These are phyloP conservation scores for Huntiella omanensis DNA, from an alignment of 2,329 filamentous ascomycete genomes.

Conservation along the genomic window DNA sequence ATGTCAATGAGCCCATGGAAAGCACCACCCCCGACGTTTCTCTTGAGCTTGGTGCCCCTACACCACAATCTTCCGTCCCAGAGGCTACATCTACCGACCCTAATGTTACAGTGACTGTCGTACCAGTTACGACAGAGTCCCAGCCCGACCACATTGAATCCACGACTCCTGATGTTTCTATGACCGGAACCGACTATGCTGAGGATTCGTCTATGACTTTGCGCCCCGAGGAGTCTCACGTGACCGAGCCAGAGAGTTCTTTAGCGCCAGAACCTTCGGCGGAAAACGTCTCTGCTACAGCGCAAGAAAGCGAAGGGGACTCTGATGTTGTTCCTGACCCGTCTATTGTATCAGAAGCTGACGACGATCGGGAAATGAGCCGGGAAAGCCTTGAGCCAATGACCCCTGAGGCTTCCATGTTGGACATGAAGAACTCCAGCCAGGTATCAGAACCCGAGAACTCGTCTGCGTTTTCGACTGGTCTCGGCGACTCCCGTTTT, in stretches of 20 bases:
- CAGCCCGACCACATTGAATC: neutral
- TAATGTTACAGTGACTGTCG: neutral
- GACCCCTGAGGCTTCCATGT: constrained; percentile 7
- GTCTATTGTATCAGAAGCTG: constrained; percentile 11
- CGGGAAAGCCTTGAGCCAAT: constrained; percentile 7
- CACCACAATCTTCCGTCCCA: neutral
- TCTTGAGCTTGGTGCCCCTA: neutral
- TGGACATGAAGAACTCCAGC: constrained; percentile 10
- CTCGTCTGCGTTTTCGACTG: constrained; percentile 11
- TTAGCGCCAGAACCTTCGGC: neutral
- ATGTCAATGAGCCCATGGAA: neutral
- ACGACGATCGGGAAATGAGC: constrained; percentile 9
- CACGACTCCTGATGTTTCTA: constrained; percentile 1
- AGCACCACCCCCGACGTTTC: neutral
- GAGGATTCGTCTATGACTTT: constrained; percentile 2
- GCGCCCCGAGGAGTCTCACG: neutral
- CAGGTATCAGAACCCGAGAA: constrained; percentile 11
- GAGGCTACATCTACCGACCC: neutral
- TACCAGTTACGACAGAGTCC: neutral
- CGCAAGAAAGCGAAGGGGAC: constrained; percentile 3
- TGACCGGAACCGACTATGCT: constrained; percentile 5
- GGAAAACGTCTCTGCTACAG: neutral
- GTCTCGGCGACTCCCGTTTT: constrained; percentile 6
- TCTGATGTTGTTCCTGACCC: constrained; percentile 10
- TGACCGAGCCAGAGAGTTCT: neutral